Conservation (phyloP, 1,284 basidiomycete genomes). For the Athelia sp. region DNA sequence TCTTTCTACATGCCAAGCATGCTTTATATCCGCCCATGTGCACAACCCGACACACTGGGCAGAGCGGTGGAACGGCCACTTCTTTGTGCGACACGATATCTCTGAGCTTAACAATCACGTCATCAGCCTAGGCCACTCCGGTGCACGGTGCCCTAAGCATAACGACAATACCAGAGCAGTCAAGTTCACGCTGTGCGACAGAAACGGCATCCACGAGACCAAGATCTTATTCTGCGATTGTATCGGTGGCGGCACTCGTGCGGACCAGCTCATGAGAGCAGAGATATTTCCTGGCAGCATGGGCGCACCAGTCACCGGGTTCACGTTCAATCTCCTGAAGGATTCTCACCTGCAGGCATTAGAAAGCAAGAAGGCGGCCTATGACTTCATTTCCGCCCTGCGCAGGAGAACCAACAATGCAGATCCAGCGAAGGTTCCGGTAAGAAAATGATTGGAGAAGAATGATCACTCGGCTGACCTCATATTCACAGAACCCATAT, state of each 20-base stretch:
- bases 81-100: conserved; percentile 16
- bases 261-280: conserved; percentile 18
- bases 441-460: not conserved
- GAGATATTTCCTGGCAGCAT: conserved; percentile 25
- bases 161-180: conserved; percentile 2
- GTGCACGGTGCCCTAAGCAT: conserved; percentile 7
- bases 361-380: not conserved
- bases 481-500: conserved; percentile 5
- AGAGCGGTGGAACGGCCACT: conserved; percentile 14
- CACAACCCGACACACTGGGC: conserved; percentile 20
- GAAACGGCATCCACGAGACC: conserved; percentile 15
- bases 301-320: conserved; percentile 13
- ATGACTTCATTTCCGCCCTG: not conserved
- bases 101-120: conserved; percentile 9
- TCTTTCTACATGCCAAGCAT: not conserved
- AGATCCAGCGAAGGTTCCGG: not conserved
- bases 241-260: not conserved
- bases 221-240: conserved; percentile 14
- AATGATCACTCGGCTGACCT: not conserved
- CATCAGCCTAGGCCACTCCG: conserved; percentile 18
- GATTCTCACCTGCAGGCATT: not conserved
- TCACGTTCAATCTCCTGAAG: conserved; percentile 1
- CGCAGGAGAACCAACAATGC: not conserved
- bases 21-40: conserved; percentile 11
- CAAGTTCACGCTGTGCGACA: conserved; percentile 14